A percentile compares a stretch with the other conserved stretches of the same genome.
phyloP scores from a whole-genome alignment of 139 green algal species.

The Trebouxia sp. region DNA sequence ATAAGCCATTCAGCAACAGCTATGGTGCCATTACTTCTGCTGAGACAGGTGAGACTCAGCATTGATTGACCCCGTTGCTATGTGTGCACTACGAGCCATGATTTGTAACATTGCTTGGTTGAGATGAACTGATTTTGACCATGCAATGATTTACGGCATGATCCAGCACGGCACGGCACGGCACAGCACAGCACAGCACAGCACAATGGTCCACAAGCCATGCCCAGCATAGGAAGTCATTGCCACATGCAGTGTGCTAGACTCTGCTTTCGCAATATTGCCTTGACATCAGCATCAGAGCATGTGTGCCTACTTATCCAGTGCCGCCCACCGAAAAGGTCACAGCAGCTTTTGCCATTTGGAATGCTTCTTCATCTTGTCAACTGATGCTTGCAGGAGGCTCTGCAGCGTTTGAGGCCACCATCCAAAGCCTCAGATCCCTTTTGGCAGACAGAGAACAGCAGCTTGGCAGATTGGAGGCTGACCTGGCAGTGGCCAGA shows the following conservation, averaged over 20 bases:
- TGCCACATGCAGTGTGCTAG: too few relatives aligned
- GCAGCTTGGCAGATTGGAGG: conserved; percentile 12
- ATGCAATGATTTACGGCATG: not conserved
- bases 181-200: not conserved
- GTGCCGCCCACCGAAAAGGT: too few relatives aligned
- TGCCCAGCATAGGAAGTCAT: too few relatives aligned
- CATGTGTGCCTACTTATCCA: too few relatives aligned
- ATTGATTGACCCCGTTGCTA: too few relatives aligned
- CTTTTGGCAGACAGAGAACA: conserved; percentile 22
- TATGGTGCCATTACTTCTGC: not conserved
- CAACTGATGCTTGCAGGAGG: conserved; percentile 12
- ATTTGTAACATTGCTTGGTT: too few relatives aligned
- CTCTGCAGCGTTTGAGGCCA: not conserved
- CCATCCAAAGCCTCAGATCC: conserved; percentile 18
- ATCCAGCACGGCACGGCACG: not conserved
- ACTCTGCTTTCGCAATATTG: too few relatives aligned
- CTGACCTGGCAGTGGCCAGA: conserved; percentile 9
- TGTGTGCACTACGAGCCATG: too few relatives aligned
- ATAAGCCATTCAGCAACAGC: not conserved
- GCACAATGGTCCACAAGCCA: too few relatives aligned
- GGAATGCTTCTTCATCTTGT: not conserved
- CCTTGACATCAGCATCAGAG: too few relatives aligned
- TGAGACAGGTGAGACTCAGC: not conserved
- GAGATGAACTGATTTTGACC: too few relatives aligned
- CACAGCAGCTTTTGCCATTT: not conserved